Base-by-base conservation (phyloP, 2,329 filamentous ascomycete species). In the Aureobasidium lini region DNA sequence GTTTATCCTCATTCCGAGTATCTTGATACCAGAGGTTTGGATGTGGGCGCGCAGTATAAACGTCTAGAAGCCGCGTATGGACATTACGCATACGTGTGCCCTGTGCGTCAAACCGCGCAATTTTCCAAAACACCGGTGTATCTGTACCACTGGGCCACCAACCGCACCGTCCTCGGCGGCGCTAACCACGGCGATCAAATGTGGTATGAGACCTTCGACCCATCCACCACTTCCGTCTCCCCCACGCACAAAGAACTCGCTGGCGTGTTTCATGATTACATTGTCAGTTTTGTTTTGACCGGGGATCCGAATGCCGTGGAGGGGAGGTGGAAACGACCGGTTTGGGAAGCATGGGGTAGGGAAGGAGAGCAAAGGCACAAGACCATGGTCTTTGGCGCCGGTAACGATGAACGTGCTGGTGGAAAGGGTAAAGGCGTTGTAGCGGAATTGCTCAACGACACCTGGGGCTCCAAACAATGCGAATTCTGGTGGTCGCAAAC, bases 61-160 rank as follows among this genome's bases (percentile, higher is more conserved):
- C 77, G 84, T 1, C 71, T 85, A 3, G 81, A 84, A 64, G 80
- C 81, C 9, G 82, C 82, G 0, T 87, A 87, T 68, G 81, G 77
- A 0, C 81, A 87, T 66, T 87, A 84, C 66, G 84, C 83, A 0
- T 87, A 87, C 66, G 81, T 85, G 49, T 82, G 81, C 23, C 84
- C 85, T 0, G 82, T 87, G 0, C 73, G 85, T 3, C 82, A 86
- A 67, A 83, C 81, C 0, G 83, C 66, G 67, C n/a, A 5, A 6
- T 31, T 9, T 31, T 63, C 61, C 63, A 6, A 53, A 62, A 13
- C 61, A 57, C 72, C 64, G 64, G 81, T 81, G 0, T 83, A 82
- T 64, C 73, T 85, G 0, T 87, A 86, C 67, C 81, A 84, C 66
- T 87, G 79, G 68, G 83, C 83, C 0, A 76, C 81, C 0, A 74